These are phyloP conservation scores for Coemansia sp. DNA, from an alignment of 192 early-diverging fungal species.

Conservation along the genomic window DNA sequence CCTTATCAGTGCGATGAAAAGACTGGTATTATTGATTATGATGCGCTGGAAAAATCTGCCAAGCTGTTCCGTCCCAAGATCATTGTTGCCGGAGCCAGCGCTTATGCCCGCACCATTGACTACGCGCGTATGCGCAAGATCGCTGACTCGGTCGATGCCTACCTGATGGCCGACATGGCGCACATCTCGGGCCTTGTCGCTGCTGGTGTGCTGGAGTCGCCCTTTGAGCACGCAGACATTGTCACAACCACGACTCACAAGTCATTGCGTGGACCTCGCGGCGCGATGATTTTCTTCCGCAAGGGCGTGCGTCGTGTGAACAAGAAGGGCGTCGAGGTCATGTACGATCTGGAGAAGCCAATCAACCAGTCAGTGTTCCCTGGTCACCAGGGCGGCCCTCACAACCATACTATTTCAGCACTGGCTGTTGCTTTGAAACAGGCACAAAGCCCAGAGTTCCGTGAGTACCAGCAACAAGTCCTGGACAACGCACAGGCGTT, in stretches of 20 bases:
- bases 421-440: constrained; percentile 94
- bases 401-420: constrained; percentile 98
- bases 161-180: constrained; percentile 97
- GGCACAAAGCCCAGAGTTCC: constrained; percentile 80
- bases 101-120: constrained; percentile 94
- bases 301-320: constrained; percentile 83
- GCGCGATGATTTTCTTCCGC: constrained; percentile 98
- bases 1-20: constrained; percentile 90
- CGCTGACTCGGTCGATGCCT: constrained; percentile 78
- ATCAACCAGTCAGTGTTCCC: constrained; percentile 99
- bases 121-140: constrained; percentile 78
- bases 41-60: constrained; percentile 78
- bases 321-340: constrained; percentile 86
- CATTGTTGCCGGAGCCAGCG: constrained; percentile 92
- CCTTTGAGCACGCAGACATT: constrained; percentile 92
- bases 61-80: constrained; percentile 92
- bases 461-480: constrained; percentile 89
- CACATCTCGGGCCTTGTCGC: constrained; percentile 92
- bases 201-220: constrained; percentile 81
- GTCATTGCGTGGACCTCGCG: constrained; percentile 95
- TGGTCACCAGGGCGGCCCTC: constrained; percentile 98
- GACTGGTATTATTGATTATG: constrained; percentile 92
- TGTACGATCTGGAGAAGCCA: constrained; percentile 90
- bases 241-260: constrained; percentile 99
- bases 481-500: constrained; percentile 88